Evolutionary conservation across 176 grass and related monocot species (phyloP), one percentile per base, ranked within the genome.

Genomic region (Oryza glaberrima): DNA sequence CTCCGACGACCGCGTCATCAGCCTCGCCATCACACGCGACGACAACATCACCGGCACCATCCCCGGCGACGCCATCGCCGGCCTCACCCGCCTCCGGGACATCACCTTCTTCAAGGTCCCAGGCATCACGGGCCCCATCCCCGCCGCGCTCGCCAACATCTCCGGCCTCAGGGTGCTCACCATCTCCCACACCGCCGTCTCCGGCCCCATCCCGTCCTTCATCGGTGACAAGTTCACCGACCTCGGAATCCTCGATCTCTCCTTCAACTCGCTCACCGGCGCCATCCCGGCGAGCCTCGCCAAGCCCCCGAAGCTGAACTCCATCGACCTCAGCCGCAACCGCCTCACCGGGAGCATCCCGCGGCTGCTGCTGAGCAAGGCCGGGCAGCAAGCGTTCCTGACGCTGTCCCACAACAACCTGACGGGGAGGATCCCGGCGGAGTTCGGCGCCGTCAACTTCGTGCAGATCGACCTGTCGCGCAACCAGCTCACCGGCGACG

Each of bases 271-370:
- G 15, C 49, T 61, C 19, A n/a, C 19, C 56, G 56, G 25, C 38
- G 3, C 67, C 15, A 52, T 80, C 25, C 67, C 77, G 3, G 3
- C 12, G 12, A 13, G 11, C 11, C 46, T 48, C 46, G 46, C 46
- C 46, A 14, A 12, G 11, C 46, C 12, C 46, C 46, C 46, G 0
- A 30, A n/a, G n/a, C 67, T 93, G 0, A 0, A 19, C 25, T 32
- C 11, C 73, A 70, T 94, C 17, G n/a, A 88, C 82, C 73, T 94
- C 56, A 80, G 77, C 78, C 92, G 78, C 40, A 94, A 94, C 82
- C 73, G 58, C 4, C 85, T 90, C 67, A 85, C 85, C 6, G 88
- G 91, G 9, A 1, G 20, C n/a, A 61, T 93, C 15, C 88, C 92
- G 15, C 70, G 56, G 6, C 25, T 60, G 28, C 75, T 93, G 16